These are phyloP conservation scores for Rhizopogon vesiculosus DNA, from an alignment of 768 basidiomycete species.

Conservation along the genomic window DNA sequence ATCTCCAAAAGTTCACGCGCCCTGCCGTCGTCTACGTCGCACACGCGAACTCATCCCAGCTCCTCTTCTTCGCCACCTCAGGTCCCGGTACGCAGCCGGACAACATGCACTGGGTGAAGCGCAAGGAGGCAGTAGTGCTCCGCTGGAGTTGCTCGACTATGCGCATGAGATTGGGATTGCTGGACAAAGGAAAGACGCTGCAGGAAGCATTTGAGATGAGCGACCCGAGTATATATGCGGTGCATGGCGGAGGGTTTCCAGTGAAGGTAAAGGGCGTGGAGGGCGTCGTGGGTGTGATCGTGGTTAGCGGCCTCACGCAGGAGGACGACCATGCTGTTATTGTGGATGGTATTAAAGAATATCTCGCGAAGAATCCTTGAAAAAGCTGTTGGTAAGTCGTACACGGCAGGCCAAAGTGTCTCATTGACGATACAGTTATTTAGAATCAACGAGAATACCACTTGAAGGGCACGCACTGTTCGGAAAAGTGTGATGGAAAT, in stretches of 20 bases:
- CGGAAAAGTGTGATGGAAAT: not conserved
- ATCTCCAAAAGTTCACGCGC: conserved; percentile 10
- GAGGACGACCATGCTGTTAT: conserved; percentile 28
- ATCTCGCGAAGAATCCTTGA: conserved; percentile 10
- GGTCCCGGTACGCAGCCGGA: conserved; percentile 24
- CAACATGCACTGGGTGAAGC: conserved; percentile 29
- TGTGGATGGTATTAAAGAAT: conserved; percentile 23
- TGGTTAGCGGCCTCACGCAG: conserved; percentile 28
- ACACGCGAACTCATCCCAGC: conserved; percentile 23
- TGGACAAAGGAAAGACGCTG: not conserved
- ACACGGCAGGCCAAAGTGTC: not conserved
- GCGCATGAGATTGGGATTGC: conserved; percentile 16
- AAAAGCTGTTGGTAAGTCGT: not conserved
- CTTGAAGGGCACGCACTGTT: not conserved
- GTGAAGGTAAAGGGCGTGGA: conserved; percentile 29
- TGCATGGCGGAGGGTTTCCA: conserved; percentile 31
- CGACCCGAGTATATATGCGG: conserved; percentile 24
- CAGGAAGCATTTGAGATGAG: conserved; percentile 13
- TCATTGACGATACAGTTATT: not conserved
- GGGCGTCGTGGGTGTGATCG: conserved; percentile 29
- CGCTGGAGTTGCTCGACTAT: conserved; percentile 26
- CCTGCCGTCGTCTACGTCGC: conserved; percentile 25
- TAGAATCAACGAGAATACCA: not conserved
- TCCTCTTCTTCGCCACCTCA: conserved; percentile 26
- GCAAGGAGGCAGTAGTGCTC: conserved; percentile 26